Evolutionary conservation across 768 basidiomycete genomes (phyloP), one percentile per base, ranked within the genome.

Genomic region (Lactarius tabidus): DNA sequence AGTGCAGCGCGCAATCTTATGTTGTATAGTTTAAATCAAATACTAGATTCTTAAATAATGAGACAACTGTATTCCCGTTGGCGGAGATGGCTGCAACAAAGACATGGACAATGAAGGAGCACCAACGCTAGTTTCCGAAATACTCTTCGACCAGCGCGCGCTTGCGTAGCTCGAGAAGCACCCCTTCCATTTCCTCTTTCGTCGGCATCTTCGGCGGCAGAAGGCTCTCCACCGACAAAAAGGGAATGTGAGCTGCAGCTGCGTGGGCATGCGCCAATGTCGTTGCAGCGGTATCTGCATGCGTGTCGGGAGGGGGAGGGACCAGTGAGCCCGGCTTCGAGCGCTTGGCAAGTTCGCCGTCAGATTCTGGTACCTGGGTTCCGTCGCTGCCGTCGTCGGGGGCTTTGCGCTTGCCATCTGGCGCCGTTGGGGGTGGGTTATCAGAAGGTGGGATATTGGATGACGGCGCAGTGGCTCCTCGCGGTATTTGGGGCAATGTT

Each of bases 141-240:
- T 88, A 88, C 74, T 97, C 93, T 71, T 92, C 88, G 62, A 93
- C 84, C 52, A 96, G 75, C 26, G 88, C 88, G 76, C 87, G 83
- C 77, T 96, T 95, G 72, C 89, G 81, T 67, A 94, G 77, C 31
- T 82, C 83, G 63, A 97, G 80, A 60, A 97, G 74, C 12, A 90
- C 83, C 26, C 75, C 74, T 73, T 92, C 92, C 89, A 93, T 89
- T 75, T 95, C 91, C 54, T 85, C 83, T 62, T 83, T 80, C 1
- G 84, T 85, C 1, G 91, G 90, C 75, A 95, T 75, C 69, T 83
- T 86, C 0, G 94, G 93, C 14, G 88, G 85, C 59, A 91, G 72
- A 10, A 96, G 81, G 64, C 87, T 81, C 67, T 89, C 87, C 23
- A 87, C 77, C 23, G 85, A 78, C n/a, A 95, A 79, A 77, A 94